Evolutionary conservation across 2,329 filamentous ascomycete genomes (phyloP), one percentile per base, ranked within the genome.

Genomic region (Xylaria digitata): DNA sequence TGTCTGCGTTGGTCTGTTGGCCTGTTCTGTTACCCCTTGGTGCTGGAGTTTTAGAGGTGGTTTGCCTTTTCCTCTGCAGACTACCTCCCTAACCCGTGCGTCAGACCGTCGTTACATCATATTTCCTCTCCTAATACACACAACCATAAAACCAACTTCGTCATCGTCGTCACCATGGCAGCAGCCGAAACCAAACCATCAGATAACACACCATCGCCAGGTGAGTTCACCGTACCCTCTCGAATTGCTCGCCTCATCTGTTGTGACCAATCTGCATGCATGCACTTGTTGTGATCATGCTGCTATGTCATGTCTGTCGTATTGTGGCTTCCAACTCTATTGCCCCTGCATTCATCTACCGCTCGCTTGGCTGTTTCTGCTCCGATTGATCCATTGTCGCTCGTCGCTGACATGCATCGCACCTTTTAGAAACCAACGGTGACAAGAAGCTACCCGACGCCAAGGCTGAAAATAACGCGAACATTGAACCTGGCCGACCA

Each of bases 401-500:
- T 69, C 65, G 63, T 68, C 59, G 71, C 75, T 77, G 72, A 75
- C 61, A 65, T 65, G 69, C 37, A 61, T 68, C 68, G 50, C 61
- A 56, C 43, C 45, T 6, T 67, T 62, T 72, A 85, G 83, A 82
- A 71, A 75, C 79, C 67, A 77, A 79, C 71, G 73, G 81, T 72
- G 82, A 84, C 75, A 77, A 80, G 73, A 87, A 86, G 75, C 65
- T 68, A 43, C 70, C 76, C 76, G 84, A 85, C 73, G 75, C 80
- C 71, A 87, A 87, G 77, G 70, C 80, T 70, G 86, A 90, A 74
- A 75, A 76, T 66, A 74, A 80, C 72, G 78, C 84, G 74, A 86
- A 67, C 83, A 83, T 83, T 78, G 88, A 90, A 77, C 78, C 81
- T 61, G 82, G 88, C 75, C 88, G 88, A 80, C 88, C 90, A 63